Evolutionary conservation across 2,329 filamentous ascomycete species (phyloP).

Genomic region (Paraphoma chrysanthemicola): DNA sequence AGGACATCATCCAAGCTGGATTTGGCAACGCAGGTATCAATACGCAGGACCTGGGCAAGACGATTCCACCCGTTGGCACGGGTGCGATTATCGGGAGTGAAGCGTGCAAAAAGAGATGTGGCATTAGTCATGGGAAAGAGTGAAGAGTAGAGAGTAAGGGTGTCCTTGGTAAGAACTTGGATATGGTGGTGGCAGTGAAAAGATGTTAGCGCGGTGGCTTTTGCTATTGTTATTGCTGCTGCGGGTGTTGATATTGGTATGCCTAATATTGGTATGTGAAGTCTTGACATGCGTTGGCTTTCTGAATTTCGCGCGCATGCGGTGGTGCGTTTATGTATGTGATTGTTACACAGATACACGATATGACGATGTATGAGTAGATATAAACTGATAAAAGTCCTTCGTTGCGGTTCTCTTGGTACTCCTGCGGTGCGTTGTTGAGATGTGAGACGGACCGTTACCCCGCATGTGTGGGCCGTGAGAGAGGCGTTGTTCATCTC

Average conservation of each 20-base stretch:
- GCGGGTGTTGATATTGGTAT: not conserved
- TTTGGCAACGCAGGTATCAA: constrained; percentile 49
- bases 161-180: not conserved
- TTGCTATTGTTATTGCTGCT: not conserved
- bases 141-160: not conserved
- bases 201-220: not conserved
- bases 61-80: constrained; percentile 50
- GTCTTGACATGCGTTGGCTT: not conserved
- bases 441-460: not conserved
- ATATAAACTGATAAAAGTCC: not conserved
- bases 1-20: constrained; percentile 52
- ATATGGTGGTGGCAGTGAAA: not conserved
- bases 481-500: not conserved
- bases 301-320: not conserved
- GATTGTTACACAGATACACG: not conserved
- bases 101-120: constrained; percentile 50
- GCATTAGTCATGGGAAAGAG: constrained; percentile 14
- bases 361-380: constrained; percentile 4
- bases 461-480: not conserved
- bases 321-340: not conserved
- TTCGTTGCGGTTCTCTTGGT: too few relatives aligned
- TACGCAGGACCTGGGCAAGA: constrained; percentile 35
- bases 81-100: constrained; percentile 51
- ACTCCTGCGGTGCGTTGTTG: not conserved
- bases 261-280: not conserved